phyloP scores from a whole-genome alignment of 129 eudicot species.

The Artemisia annua region DNA sequence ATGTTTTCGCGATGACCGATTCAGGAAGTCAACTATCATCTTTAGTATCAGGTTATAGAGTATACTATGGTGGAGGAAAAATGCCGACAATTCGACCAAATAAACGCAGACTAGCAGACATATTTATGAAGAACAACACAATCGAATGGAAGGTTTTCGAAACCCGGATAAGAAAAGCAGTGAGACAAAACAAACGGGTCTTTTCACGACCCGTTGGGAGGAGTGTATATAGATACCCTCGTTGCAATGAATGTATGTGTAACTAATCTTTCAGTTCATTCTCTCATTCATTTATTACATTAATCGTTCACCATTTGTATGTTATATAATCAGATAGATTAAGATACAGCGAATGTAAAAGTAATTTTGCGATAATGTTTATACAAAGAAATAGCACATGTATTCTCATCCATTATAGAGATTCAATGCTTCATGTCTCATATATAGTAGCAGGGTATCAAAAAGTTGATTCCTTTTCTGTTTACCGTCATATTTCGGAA shows the following conservation, averaged over 20 bases:
- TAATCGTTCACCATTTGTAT: constrained; percentile 26
- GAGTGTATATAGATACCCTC: constrained; percentile 93
- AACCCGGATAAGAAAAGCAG: constrained; percentile 83
- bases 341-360: neutral
- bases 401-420: neutral
- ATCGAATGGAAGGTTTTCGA: constrained; percentile 91
- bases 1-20: constrained; percentile 94
- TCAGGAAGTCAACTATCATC: constrained; percentile 97
- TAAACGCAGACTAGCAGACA: constrained; percentile 96
- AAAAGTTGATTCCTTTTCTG: constrained; percentile 2
- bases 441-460: constrained; percentile 7
- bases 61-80: constrained; percentile 87
- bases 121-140: constrained; percentile 77
- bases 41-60: constrained; percentile 78
- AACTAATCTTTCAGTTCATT: constrained; percentile 6
- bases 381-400: neutral
- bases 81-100: constrained; percentile 98
- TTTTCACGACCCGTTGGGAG: constrained; percentile 81
- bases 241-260: constrained; percentile 94
- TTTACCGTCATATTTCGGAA: constrained; percentile 15
- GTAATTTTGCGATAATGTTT: neutral
- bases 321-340: constrained; percentile 22
- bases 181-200: constrained; percentile 85
- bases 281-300: constrained; percentile 34
- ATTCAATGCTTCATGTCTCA: no score